A percentile compares a stretch with the other conserved stretches of the same genome.
phyloP scores from a whole-genome alignment of 1,284 basidiomycete species.

The Meira miltonrushii region DNA sequence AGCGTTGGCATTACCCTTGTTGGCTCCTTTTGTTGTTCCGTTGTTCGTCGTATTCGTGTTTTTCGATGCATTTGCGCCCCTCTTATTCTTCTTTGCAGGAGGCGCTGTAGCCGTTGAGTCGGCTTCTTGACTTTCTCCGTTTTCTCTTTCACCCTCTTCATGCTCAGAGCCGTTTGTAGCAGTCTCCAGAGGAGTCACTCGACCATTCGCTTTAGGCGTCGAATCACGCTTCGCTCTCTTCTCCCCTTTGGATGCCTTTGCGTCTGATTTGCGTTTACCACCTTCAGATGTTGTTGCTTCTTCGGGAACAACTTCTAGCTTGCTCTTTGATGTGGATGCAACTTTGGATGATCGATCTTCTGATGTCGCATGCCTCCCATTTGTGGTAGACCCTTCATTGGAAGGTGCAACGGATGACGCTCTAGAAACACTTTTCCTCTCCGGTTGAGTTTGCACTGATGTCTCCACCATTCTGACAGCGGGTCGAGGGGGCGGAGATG shows the following conservation, averaged over 20 bases:
- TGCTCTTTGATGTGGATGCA: conserved; percentile 36
- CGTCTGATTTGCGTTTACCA: not conserved
- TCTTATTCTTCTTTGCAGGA: not conserved
- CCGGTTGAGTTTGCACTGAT: conserved; percentile 11
- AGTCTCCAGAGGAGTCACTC: not conserved
- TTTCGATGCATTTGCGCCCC: not conserved
- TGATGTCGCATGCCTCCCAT: not conserved
- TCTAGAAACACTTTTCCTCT: not conserved
- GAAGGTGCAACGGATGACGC: not conserved
- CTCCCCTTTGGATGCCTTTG: not conserved
- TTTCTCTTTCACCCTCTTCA: not conserved
- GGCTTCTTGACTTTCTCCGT: not conserved
- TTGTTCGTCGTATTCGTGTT: not conserved
- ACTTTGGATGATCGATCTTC: conserved; percentile 8
- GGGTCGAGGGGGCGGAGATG: conserved; percentile 19
- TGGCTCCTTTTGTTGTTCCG: not conserved
- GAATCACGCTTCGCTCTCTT: not conserved
- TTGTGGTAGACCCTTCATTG: not conserved
- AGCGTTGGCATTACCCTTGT: conserved; percentile 2
- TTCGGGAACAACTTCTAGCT: conserved; percentile 21
- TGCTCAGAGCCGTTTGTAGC: not conserved
- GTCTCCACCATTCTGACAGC: conserved; percentile 3
- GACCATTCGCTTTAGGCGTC: not conserved
- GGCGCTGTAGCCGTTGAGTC: not conserved
- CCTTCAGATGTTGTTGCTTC: not conserved